Percentiles rank a stretch among this genome's conserved stretches.
Conservation (phyloP, 2,329 filamentous ascomycete species). For the Rhytidhysteron rufulum region DNA sequence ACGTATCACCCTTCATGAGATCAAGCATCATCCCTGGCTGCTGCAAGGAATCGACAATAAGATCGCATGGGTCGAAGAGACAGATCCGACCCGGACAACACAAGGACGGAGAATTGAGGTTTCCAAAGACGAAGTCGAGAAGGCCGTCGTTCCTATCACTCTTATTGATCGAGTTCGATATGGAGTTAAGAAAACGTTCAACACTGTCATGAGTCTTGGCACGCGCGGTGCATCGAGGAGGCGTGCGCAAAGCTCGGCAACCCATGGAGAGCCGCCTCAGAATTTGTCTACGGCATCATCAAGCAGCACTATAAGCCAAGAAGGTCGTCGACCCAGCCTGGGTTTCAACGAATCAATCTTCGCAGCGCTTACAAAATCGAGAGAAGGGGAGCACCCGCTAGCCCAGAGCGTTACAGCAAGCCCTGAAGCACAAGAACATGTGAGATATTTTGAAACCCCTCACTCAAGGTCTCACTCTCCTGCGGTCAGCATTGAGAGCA, state of each 20-base stretch:
- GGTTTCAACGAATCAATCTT: constrained; percentile 56
- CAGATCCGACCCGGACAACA: constrained; percentile 74
- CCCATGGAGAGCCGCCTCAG: constrained; percentile 51
- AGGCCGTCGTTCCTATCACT: constrained; percentile 84
- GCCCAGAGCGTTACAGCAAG: constrained; percentile 71
- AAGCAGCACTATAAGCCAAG: constrained; percentile 53
- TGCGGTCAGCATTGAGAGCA: constrained; percentile 24
- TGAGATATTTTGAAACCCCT: constrained; percentile 32
- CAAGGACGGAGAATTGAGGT: constrained; percentile 87
- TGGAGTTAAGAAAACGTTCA: constrained; percentile 60
- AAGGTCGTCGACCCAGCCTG: constrained; percentile 54
- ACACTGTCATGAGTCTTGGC: constrained; percentile 27
- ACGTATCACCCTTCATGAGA: constrained; percentile 83
- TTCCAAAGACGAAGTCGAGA: constrained; percentile 85
- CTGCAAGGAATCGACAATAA: constrained; percentile 72
- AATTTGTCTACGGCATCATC: constrained; percentile 52
- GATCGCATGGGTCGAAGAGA: constrained; percentile 85
- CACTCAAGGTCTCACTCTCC: constrained; percentile 40
- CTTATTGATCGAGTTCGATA: constrained; percentile 82
- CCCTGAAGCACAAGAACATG: constrained; percentile 49
- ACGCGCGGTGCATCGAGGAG: constrained; percentile 44
- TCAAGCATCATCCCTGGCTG: constrained; percentile 93
- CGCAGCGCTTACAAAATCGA: constrained; percentile 47
- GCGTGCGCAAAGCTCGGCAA: constrained; percentile 53
- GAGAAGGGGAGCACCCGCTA: constrained; percentile 65